A percentile compares a stretch with the other conserved stretches of the same genome.
These are phyloP conservation scores for Malus asiatica DNA, from an alignment of 306 rosid genomes.

Conservation along the genomic window DNA sequence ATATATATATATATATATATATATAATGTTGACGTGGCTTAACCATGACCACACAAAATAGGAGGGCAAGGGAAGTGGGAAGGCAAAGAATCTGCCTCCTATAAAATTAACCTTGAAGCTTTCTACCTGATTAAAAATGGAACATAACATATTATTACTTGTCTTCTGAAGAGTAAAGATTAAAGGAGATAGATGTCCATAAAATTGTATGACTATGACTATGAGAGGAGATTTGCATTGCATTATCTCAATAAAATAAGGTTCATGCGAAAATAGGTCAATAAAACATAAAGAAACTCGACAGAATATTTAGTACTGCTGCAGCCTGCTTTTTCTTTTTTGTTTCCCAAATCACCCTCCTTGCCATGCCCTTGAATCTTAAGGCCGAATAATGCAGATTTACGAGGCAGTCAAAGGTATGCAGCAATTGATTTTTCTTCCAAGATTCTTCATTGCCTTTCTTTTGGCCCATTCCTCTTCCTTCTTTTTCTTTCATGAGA, in stretches of 20 bases:
- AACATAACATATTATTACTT: not conserved
- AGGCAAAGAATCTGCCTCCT: constrained; percentile 16
- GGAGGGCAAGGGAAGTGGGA: too few relatives aligned
- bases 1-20: too few relatives aligned
- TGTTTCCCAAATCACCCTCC: constrained; percentile 40
- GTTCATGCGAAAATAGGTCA: constrained; percentile 6
- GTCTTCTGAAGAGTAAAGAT: not conserved
- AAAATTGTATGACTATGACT: not conserved
- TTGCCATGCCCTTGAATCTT: constrained; percentile 13
- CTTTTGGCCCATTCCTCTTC: constrained; percentile 11
- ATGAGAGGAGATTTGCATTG: not conserved
- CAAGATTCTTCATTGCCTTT: constrained; percentile 23
- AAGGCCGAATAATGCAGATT: constrained; percentile 29
- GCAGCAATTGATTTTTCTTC: constrained; percentile 16
- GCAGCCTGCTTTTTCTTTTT: constrained; percentile 50
- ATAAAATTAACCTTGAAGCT: not conserved
- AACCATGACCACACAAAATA: too few relatives aligned
- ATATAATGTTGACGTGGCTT: too few relatives aligned
- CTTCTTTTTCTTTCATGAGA: constrained; percentile 2
- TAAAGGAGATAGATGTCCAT: not conserved
- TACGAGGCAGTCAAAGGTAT: constrained; percentile 80
- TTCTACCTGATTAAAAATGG: not conserved
- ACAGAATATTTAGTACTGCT: constrained; percentile 44
- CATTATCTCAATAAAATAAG: not conserved
- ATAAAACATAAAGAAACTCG: constrained; percentile 34